Percentiles rank a stretch among this genome's conserved stretches.
phyloP scores from a whole-genome alignment of 768 basidiomycete genomes.

The Lentinula raphanica region DNA sequence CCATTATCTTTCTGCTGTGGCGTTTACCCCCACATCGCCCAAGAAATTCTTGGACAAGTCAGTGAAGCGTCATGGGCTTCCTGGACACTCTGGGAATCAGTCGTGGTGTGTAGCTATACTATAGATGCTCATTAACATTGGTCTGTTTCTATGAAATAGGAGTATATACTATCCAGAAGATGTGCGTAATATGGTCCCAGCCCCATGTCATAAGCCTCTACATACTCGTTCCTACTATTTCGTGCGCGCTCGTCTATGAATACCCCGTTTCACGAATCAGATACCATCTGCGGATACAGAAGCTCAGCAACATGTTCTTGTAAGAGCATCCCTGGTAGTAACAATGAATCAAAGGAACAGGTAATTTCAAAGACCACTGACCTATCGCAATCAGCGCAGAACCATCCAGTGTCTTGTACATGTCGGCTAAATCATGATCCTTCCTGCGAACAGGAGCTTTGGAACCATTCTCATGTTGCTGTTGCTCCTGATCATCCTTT shows the following conservation, averaged over 20 bases:
- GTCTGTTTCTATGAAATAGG: background rate
- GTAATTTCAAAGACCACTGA: slow-evolving; percentile 17
- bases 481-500: background rate
- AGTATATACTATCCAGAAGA: background rate
- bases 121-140: background rate
- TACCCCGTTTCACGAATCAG: background rate
- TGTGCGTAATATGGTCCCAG: background rate
- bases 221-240: background rate
- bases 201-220: background rate
- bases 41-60: no score
- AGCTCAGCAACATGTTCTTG: slow-evolving; percentile 30
- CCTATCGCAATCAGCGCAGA: slow-evolving; percentile 49
- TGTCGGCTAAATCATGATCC: slow-evolving; percentile 23
- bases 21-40: background rate
- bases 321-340: slow-evolving; percentile 37
- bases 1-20: background rate
- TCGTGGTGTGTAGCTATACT: background rate
- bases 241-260: background rate
- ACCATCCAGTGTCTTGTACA: slow-evolving; percentile 49
- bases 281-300: background rate
- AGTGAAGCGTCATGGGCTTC: background rate
- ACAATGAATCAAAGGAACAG: background rate
- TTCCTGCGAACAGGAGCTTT: background rate
- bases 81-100: background rate
- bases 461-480: background rate